Evolutionary conservation across 2,329 filamentous ascomycete species (phyloP).

Genomic region (Lasiodiplodia sp.): DNA sequence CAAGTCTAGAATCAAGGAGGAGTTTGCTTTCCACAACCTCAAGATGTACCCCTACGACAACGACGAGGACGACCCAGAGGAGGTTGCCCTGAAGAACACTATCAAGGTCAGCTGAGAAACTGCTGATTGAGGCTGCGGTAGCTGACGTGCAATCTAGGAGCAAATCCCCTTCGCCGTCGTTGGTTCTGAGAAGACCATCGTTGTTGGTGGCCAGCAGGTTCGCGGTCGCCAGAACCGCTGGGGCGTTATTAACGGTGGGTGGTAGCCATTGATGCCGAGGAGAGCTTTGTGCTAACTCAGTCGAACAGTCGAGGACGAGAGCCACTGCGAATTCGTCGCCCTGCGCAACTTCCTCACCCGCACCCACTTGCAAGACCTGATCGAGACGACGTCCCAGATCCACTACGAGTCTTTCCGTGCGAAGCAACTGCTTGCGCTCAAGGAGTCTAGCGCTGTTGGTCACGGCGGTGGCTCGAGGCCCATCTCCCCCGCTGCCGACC

Average conservation of each 20-base stretch:
- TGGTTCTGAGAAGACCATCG: constrained; percentile 96
- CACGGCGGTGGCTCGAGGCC: constrained; percentile 75
- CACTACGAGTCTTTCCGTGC: constrained; percentile 99
- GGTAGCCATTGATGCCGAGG: too few species aligned
- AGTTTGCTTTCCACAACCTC: constrained; percentile 99
- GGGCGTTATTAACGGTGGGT: constrained; percentile 86
- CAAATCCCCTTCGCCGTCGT: constrained; percentile 98
- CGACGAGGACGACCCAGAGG: constrained; percentile 97
- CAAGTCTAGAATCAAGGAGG: constrained; percentile 99
- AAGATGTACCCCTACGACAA: constrained; percentile 99
- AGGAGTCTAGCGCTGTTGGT: constrained; percentile 89
- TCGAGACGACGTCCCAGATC: constrained; percentile 99
- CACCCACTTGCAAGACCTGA: constrained; percentile 97
- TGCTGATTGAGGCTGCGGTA: not conserved
- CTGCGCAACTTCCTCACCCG: constrained; percentile 98
- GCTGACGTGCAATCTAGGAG: constrained; percentile 64
- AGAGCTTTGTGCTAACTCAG: constrained; percentile 11
- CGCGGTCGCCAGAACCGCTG: constrained; percentile 98
- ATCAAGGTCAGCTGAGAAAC: constrained; percentile 77
- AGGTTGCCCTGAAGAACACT: constrained; percentile 88
- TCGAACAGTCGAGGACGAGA: constrained; percentile 87
- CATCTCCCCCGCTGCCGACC: constrained; percentile 93
- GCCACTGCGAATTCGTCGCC: constrained; percentile 99
- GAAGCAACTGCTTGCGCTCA: constrained; percentile 96
- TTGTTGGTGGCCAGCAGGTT: constrained; percentile 96